Conservation (phyloP, 768 basidiomycete genomes). For the Auriscalpium orientale region DNA sequence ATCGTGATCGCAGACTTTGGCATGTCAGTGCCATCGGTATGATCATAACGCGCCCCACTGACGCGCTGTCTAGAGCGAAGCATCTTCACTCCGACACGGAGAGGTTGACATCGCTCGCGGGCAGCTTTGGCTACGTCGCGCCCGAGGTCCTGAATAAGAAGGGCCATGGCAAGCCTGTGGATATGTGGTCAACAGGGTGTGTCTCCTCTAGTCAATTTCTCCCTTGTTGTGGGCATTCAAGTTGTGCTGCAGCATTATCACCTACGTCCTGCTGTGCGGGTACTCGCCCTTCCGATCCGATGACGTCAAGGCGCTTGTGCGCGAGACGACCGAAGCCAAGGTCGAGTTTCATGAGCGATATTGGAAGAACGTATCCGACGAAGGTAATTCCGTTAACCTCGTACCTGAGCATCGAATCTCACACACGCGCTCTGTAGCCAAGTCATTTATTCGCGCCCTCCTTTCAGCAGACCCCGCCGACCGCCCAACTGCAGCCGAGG, state of each 20-base stretch:
- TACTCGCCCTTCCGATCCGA: conserved; percentile 92
- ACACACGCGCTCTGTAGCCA: conserved; percentile 42
- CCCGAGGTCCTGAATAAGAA: conserved; percentile 76
- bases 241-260: conserved; percentile 60
- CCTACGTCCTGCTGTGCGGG: conserved; percentile 91
- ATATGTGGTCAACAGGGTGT: conserved; percentile 90
- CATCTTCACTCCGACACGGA: conserved; percentile 69
- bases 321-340: conserved; percentile 79
- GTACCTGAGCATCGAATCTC: background rate
- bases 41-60: background rate
- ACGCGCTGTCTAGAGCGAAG: conserved; percentile 52
- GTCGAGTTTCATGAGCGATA: conserved; percentile 91
- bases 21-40: conserved; percentile 50
- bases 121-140: conserved; percentile 85
- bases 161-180: conserved; percentile 91
- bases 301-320: conserved; percentile 62
- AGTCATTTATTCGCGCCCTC: conserved; percentile 69
- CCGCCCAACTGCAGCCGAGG: conserved; percentile 70
- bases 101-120: conserved; percentile 64
- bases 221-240: background rate
- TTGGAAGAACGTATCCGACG: conserved; percentile 82
- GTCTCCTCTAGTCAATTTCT: conserved; percentile 16
- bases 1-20: conserved; percentile 97
- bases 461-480: conserved; percentile 62
- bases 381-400: conserved; percentile 39